These are phyloP conservation scores for Fraxinus paxiana DNA, from an alignment of 305 asterid genomes.

Conservation along the genomic window DNA sequence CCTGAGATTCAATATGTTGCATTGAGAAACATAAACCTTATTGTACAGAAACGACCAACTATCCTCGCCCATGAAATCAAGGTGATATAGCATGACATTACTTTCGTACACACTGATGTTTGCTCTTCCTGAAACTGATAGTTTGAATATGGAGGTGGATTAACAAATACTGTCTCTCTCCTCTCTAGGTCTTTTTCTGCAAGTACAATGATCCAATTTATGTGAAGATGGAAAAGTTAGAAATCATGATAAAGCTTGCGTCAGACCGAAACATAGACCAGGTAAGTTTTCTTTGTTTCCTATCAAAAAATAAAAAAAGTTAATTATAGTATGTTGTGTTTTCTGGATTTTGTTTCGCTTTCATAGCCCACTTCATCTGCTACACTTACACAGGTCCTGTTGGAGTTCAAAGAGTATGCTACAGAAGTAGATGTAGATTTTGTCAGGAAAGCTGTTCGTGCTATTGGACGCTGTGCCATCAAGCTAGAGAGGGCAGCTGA, in stretches of 20 bases:
- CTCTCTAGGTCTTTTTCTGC: constrained; percentile 87
- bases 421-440: constrained; percentile 99
- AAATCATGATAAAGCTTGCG: constrained; percentile 99
- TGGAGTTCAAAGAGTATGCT: constrained; percentile 99
- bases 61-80: constrained; percentile 99
- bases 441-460: constrained; percentile 99
- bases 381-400: constrained; percentile 55
- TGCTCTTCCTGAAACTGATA: constrained; percentile 15
- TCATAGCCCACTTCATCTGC: constrained; percentile 13
- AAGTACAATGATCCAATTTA: constrained; percentile 98
- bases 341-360: constrained; percentile 21
- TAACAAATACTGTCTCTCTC: constrained; percentile 20
- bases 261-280: constrained; percentile 96
- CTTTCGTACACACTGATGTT: constrained; percentile 20
- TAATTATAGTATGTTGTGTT: constrained; percentile 13
- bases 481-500: constrained; percentile 99
- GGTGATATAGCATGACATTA: constrained; percentile 42
- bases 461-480: constrained; percentile 99
- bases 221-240: constrained; percentile 98
- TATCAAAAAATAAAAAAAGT: neutral
- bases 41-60: constrained; percentile 92
- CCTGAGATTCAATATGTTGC: constrained; percentile 99
- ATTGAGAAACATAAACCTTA: constrained; percentile 86
- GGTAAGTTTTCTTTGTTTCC: constrained; percentile 42
- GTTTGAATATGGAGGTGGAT: constrained; percentile 12